Conservation (phyloP, 2,329 filamentous ascomycete species). For the Pyrenophora teres region DNA sequence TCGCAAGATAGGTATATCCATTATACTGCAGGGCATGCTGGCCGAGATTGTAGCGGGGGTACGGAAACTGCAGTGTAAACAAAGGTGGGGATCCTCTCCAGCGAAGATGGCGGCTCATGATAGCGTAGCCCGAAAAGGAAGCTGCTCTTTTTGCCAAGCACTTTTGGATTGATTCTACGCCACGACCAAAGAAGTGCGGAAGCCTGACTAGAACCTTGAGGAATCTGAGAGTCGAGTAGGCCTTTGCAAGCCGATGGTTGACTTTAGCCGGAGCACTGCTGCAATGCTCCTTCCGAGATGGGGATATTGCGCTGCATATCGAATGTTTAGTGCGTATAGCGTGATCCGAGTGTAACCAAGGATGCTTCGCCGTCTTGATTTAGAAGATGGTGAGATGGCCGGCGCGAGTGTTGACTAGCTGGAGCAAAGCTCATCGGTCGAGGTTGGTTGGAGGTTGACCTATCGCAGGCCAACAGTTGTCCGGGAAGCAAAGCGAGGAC, state of each 20-base stretch:
- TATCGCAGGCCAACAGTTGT: conserved; percentile 4
- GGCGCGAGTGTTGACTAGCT: not conserved
- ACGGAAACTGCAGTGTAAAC: conserved; percentile 3
- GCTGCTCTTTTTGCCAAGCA: conserved; percentile 24
- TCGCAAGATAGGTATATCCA: conserved; percentile 14
- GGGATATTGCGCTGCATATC: not conserved
- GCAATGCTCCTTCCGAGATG: conserved; percentile 2
- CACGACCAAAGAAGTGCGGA: conserved; percentile 7
- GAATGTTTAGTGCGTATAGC: not conserved
- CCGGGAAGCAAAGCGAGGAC: conserved; percentile 1
- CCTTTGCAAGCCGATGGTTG: conserved; percentile 7
- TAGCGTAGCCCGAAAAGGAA: conserved; percentile 22
- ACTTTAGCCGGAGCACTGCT: conserved; percentile 2
- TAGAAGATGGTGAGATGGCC: not conserved
- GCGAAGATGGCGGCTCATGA: conserved; percentile 13
- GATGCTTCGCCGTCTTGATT: not conserved
- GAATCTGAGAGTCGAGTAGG: conserved; percentile 1
- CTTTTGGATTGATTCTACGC: conserved; percentile 12
- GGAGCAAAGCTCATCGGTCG: not conserved
- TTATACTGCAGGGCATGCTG: conserved; percentile 8
- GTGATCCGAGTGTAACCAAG: not conserved
- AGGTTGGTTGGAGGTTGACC: not conserved
- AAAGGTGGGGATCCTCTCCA: conserved; percentile 1
- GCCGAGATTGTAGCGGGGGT: conserved; percentile 9
- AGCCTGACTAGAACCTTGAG: not conserved